A percentile compares a stretch with the other conserved stretches of the same genome.
Evolutionary conservation across 306 rosid genomes (phyloP).

Genomic region (Mimosa bimucronata): DNA sequence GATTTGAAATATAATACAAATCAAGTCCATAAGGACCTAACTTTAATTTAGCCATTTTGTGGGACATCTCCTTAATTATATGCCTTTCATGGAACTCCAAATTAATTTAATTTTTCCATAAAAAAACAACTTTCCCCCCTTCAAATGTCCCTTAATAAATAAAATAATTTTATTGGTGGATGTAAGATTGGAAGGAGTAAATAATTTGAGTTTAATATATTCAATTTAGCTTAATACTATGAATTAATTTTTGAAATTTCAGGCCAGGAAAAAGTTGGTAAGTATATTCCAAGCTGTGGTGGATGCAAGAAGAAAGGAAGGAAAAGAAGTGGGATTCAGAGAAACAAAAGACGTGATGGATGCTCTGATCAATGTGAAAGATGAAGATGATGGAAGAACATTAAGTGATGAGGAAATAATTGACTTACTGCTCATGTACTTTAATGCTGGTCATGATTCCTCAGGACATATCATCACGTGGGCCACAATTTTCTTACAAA

Average conservation of each 20-base stretch:
- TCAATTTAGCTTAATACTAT: too few species aligned
- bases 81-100: too few species aligned
- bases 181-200: too few species aligned
- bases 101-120: too few species aligned
- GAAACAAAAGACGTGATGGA: slow-evolving; percentile 5
- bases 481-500: slow-evolving; percentile 55
- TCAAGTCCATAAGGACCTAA: too few species aligned
- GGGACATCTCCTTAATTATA: too few species aligned
- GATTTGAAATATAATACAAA: too few species aligned
- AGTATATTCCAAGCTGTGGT: neutral
- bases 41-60: too few species aligned
- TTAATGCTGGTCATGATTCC: slow-evolving; percentile 95
- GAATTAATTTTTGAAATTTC: neutral
- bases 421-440: slow-evolving; percentile 79
- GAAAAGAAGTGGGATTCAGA: neutral
- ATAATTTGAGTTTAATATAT: too few species aligned
- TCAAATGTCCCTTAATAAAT: too few species aligned
- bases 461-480: slow-evolving; percentile 89
- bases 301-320: neutral
- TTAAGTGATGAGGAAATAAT: slow-evolving; percentile 74
- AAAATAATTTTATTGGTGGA: too few species aligned
- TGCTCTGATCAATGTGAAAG: slow-evolving; percentile 54
- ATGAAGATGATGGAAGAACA: slow-evolving; percentile 71
- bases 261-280: neutral
- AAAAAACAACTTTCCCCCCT: too few species aligned